phyloP scores from a whole-genome alignment of 2,329 filamentous ascomycete genomes.

The Podosphaera xanthii region DNA sequence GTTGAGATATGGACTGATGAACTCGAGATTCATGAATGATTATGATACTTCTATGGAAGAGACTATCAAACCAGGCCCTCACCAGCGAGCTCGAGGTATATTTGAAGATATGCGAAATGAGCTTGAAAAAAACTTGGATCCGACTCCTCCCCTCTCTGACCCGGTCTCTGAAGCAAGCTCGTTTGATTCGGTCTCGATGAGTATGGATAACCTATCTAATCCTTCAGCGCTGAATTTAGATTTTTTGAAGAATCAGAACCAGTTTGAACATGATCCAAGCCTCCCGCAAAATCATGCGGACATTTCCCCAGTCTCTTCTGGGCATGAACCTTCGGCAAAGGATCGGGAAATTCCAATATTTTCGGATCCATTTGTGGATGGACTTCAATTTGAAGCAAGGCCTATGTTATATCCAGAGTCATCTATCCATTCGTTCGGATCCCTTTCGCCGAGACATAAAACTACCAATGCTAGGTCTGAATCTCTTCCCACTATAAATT shows the following conservation, averaged over 20 bases:
- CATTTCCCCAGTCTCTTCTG: slow-evolving; percentile 24
- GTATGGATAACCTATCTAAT: slow-evolving; percentile 32
- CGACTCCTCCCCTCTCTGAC: slow-evolving; percentile 32
- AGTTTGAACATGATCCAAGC: slow-evolving; percentile 7
- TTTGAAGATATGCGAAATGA: slow-evolving; percentile 37
- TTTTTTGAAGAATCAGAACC: slow-evolving; percentile 19
- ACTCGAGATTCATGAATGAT: slow-evolving; percentile 32
- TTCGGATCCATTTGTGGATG: slow-evolving; percentile 22
- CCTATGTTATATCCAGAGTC: slow-evolving; percentile 5
- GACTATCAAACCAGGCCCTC: slow-evolving; percentile 34
- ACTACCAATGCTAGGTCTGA: slow-evolving; percentile 30
- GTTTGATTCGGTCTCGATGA: slow-evolving; percentile 25
- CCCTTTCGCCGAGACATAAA: slow-evolving; percentile 7
- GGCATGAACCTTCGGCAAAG: slow-evolving; percentile 27
- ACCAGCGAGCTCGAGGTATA: slow-evolving; percentile 24
- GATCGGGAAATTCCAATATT: slow-evolving; percentile 25
- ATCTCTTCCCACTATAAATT: slow-evolving; percentile 35
- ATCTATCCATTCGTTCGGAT: slow-evolving; percentile 1
- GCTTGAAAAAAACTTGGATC: slow-evolving; percentile 27
- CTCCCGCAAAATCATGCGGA: slow-evolving; percentile 12
- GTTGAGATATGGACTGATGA: slow-evolving; percentile 13
- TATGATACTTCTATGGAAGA: slow-evolving; percentile 46
- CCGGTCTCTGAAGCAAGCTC: slow-evolving; percentile 22
- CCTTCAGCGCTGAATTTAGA: slow-evolving; percentile 23
- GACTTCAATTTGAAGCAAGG: slow-evolving; percentile 19